Percentiles rank a stretch among this genome's conserved stretches.
Conservation (phyloP, 176 grass and related monocot genomes). For the Aegilops umbellulata region DNA sequence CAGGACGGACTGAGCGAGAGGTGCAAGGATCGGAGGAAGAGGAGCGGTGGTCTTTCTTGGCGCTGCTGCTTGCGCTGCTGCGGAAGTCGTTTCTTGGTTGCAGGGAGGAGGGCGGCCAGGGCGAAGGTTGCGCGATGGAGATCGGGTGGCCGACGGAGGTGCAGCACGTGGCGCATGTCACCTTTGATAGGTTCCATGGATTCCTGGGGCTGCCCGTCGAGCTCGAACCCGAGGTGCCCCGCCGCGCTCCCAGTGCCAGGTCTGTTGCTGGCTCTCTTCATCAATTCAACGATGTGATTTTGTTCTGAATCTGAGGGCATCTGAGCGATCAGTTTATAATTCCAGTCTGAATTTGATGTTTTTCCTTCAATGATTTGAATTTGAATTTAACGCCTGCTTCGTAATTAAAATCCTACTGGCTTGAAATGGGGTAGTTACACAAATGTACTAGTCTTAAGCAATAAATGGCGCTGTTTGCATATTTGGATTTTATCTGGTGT, state of each 20-base stretch:
- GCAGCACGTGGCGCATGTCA: conserved; percentile 95
- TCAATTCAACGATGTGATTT: background rate
- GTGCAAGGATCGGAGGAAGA: conserved; percentile 27
- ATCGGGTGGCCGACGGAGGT: conserved; percentile 89
- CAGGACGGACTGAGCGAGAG: background rate
- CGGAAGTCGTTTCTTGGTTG: conserved; percentile 77
- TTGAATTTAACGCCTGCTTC: background rate
- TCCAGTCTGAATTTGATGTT: background rate
- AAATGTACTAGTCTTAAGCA: background rate
- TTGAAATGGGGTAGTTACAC: background rate
- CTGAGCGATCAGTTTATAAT: background rate
- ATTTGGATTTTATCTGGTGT: background rate
- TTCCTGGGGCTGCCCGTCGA: conserved; percentile 90
- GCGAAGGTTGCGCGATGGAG: conserved; percentile 56
- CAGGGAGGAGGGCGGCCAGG: conserved; percentile 38
- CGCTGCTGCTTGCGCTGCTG: conserved; percentile 64
- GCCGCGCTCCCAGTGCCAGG: conserved; percentile 88
- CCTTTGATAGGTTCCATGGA: conserved; percentile 94
- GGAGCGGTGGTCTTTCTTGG: conserved; percentile 74
- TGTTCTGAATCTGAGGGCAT: background rate
- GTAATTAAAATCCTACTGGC: background rate
- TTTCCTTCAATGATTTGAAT: background rate
- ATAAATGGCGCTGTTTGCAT: background rate
- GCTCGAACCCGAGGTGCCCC: conserved; percentile 89
- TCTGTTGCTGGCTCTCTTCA: conserved; percentile 2